phyloP scores from a whole-genome alignment of 2,329 filamentous ascomycete species.

The Nigrospora oryzae region DNA sequence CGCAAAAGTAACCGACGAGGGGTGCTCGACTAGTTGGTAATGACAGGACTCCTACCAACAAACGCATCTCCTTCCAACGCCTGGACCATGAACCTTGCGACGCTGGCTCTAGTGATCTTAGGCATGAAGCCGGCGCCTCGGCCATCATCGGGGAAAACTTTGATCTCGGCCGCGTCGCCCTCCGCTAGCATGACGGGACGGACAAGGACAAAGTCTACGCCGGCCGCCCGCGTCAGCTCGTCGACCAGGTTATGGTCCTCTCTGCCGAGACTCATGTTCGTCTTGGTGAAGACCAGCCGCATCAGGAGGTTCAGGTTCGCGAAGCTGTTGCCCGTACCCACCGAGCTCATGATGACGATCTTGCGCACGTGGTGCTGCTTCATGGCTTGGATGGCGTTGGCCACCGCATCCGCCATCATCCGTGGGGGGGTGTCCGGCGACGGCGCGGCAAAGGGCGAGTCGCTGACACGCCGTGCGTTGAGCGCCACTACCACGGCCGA shows the following conservation, averaged over 20 bases:
- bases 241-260: constrained; percentile 40
- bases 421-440: constrained; percentile 29
- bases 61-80: constrained; percentile 30
- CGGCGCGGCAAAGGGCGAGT: constrained; percentile 35
- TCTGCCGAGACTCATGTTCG: constrained; percentile 35
- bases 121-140: constrained; percentile 30
- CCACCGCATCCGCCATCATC: constrained; percentile 35
- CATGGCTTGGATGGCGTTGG: constrained; percentile 27
- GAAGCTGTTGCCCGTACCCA: constrained; percentile 39
- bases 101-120: constrained; percentile 24
- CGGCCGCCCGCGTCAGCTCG: constrained; percentile 23
- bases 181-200: constrained; percentile 33
- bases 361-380: constrained; percentile 26
- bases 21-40: constrained; percentile 26
- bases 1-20: no score
- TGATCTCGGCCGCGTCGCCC: constrained; percentile 24
- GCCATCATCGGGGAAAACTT: constrained; percentile 31
- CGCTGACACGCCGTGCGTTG: constrained; percentile 32
- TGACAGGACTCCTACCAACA: constrained; percentile 34
- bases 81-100: constrained; percentile 36
- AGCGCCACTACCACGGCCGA: constrained; percentile 39
- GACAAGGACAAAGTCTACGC: constrained; percentile 32
- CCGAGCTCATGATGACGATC: constrained; percentile 39
- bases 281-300: constrained; percentile 33
- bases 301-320: constrained; percentile 29